Evolutionary conservation across 2,329 filamentous ascomycete species (phyloP), one percentile per base, ranked within the genome.

Genomic region (Seiridium cupressi): DNA sequence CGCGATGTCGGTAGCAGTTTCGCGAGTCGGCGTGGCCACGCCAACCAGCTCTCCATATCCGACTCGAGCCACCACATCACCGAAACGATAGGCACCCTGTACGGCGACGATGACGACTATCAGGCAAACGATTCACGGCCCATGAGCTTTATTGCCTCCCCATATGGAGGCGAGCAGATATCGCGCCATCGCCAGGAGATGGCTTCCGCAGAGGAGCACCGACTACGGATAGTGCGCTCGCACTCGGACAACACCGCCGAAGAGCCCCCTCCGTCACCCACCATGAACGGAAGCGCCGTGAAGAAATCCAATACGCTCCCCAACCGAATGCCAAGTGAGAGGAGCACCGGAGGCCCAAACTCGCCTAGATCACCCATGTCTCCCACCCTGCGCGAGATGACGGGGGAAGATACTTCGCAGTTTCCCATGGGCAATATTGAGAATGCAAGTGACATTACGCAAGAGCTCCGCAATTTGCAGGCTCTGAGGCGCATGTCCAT

Each of bases 51-150:
- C 55, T 87, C 84, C 60, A 87, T 96, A 74, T 95, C 91, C 74
- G 93, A 97, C 77, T 90, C 93, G 62, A 92, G 85, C 77, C 92
- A 97, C 77, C 93, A 97, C 84, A 92, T 97, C 73, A 97, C 93
- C 60, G 93, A 97, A 75, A 90, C 92, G 61, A 96, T 97, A 75
- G 92, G 92, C 57, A 93, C 93, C 69, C 85, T 96, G 76, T 97
- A 97, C 76, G 91, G 90, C 69, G 89, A 92, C 71, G 85, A 87
- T 70, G 86, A 91, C 68, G 83, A 86, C 66, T 85, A 72, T 35
- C 64, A 71, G 61, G 79, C 79, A 61, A 75, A 77, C 59, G 75
- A 79, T 31, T 66, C 81, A 46, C 86, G 90, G 51, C 91, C 91
- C 42, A 76, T 93, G 68, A 94, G 91, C 77, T 95, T 92, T 76